Evolutionary conservation across 768 basidiomycete species (phyloP).

Genomic region (Tulasnella sp.): DNA sequence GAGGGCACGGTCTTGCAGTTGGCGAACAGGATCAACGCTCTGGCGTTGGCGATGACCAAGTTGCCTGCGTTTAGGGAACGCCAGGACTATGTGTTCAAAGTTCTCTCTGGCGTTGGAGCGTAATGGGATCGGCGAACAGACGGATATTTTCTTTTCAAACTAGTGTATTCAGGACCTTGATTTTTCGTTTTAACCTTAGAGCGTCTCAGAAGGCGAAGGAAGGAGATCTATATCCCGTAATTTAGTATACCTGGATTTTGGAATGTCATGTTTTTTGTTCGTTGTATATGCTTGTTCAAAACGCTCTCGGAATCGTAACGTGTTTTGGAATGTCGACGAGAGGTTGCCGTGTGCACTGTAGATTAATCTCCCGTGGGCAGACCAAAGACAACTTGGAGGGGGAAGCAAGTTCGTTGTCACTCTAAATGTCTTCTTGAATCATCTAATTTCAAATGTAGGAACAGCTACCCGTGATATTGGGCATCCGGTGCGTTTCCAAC

Average conservation of each 20-base stretch:
- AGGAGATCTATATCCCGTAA: not conserved
- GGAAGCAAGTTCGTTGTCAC: no score
- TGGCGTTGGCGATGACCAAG: constrained; percentile 59
- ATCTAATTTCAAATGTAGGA: not conserved
- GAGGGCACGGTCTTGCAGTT: constrained; percentile 53
- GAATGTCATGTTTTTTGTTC: not conserved
- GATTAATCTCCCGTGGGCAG: no score
- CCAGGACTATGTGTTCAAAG: constrained; percentile 20
- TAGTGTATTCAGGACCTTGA: not conserved
- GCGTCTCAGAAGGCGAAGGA: no score
- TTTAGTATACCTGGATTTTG: not conserved
- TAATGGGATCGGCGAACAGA: not conserved
- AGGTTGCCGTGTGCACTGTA: not conserved
- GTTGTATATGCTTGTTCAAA: not conserved
- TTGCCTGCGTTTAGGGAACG: constrained; percentile 49
- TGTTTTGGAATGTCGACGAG: not conserved
- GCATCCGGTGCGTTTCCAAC: not conserved
- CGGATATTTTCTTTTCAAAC: not conserved
- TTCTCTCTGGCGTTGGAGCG: constrained; percentile 14
- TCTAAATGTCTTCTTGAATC: no score
- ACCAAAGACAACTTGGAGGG: no score
- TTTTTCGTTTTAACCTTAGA: no score
- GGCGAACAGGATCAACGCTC: constrained; percentile 62
- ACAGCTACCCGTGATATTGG: not conserved
- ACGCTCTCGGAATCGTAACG: not conserved